Evolutionary conservation across 177 flowering plant genomes (phyloP).

Genomic region (Vitis hybrid): DNA sequence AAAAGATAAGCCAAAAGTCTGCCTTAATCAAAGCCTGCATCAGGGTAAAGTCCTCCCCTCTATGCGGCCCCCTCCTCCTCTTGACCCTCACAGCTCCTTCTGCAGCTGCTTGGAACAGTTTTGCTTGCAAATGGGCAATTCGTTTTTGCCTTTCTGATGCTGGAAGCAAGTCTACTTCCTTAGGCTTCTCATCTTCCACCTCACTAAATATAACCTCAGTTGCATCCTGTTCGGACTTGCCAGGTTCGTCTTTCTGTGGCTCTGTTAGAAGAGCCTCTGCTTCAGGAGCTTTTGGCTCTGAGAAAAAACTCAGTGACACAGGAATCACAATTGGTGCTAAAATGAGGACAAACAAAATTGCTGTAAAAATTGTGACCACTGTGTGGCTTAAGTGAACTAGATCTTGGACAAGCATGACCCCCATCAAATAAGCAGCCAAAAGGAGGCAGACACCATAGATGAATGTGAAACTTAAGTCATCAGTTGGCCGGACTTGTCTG

Average conservation of each 20-base stretch:
- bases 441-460: constrained; percentile 80
- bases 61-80: constrained; percentile 80
- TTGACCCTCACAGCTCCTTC: constrained; percentile 96
- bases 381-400: constrained; percentile 54
- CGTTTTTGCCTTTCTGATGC: constrained; percentile 74
- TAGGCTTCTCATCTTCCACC: constrained; percentile 92
- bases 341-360: constrained; percentile 56
- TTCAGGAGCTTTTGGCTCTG: constrained; percentile 33
- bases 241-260: constrained; percentile 41
- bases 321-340: constrained; percentile 75
- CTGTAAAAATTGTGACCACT: constrained; percentile 54
- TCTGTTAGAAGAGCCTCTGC: constrained; percentile 66
- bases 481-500: constrained; percentile 70
- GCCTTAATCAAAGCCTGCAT: constrained; percentile 85
- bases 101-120: constrained; percentile 89
- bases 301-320: constrained; percentile 34
- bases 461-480: constrained; percentile 64
- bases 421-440: constrained; percentile 94
- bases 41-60: constrained; percentile 92
- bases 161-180: constrained; percentile 83
- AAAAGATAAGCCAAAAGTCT: constrained; percentile 85
- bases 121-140: constrained; percentile 80
- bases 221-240: constrained; percentile 29
- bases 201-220: constrained; percentile 84
- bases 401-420: constrained; percentile 91